Conservation (phyloP, 1,284 basidiomycete species). For the Golubevia sp. region DNA sequence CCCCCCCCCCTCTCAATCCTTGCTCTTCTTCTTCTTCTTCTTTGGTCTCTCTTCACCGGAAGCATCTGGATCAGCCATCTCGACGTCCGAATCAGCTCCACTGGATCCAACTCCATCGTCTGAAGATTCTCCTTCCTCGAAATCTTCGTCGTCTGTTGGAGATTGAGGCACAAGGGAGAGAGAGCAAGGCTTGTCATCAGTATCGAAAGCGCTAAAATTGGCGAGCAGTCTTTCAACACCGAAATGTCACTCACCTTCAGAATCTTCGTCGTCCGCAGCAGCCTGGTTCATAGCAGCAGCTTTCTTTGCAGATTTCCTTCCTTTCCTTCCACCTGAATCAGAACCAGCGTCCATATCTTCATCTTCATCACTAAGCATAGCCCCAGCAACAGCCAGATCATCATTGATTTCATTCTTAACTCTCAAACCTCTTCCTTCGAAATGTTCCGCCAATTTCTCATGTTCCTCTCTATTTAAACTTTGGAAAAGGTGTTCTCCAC, state of each 20-base stretch:
- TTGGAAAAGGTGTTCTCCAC: constrained; percentile 53
- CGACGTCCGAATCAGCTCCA: constrained; percentile 9
- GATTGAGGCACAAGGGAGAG: not conserved
- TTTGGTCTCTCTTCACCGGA: constrained; percentile 23
- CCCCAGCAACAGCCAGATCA: constrained; percentile 32
- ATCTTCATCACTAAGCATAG: constrained; percentile 47
- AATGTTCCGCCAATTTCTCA: constrained; percentile 45
- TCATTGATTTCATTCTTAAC: constrained; percentile 60
- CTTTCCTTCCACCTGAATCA: constrained; percentile 13
- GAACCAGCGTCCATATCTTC: constrained; percentile 36
- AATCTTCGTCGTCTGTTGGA: constrained; percentile 54
- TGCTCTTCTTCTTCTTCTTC: constrained; percentile 44
- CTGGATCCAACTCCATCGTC: constrained; percentile 31
- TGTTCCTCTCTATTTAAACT: constrained; percentile 54
- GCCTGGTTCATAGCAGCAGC: not conserved
- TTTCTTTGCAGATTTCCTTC: constrained; percentile 4
- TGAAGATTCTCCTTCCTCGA: constrained; percentile 38
- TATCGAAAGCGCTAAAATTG: not conserved
- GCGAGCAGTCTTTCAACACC: not conserved
- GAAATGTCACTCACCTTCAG: constrained; percentile 20
- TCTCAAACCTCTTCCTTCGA: constrained; percentile 47
- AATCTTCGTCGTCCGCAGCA: constrained; percentile 40
- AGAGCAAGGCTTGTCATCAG: not conserved
- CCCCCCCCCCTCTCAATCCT: constrained; percentile 14
- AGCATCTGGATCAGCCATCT: constrained; percentile 23